These are phyloP conservation scores for Phytophthora aleatoria DNA, from an alignment of 352 stramenopile species.

Conservation along the genomic window DNA sequence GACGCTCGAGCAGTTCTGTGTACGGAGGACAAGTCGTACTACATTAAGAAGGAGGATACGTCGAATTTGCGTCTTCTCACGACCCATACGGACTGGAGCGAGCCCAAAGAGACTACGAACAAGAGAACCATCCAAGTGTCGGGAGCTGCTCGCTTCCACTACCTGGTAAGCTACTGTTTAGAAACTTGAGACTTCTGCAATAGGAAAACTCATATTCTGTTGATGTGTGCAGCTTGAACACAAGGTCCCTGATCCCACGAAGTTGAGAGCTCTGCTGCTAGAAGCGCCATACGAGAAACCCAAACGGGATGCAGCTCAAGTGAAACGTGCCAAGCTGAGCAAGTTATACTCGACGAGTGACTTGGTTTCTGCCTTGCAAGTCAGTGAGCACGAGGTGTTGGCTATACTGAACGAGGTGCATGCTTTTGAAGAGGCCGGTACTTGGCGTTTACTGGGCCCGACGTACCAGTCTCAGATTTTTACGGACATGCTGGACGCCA, in stretches of 20 bases:
- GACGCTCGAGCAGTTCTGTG: conserved; percentile 72
- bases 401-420: conserved; percentile 63
- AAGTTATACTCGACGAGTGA: conserved; percentile 67
- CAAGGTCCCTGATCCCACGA: conserved; percentile 58
- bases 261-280: conserved; percentile 67
- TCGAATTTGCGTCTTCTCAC: conserved; percentile 82
- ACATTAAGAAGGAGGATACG: conserved; percentile 80
- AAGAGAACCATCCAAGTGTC: conserved; percentile 50
- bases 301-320: conserved; percentile 12
- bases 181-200: background rate
- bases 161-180: conserved; percentile 42
- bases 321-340: conserved; percentile 56
- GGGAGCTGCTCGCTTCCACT: conserved; percentile 69
- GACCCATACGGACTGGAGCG: conserved; percentile 56
- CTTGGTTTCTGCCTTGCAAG: conserved; percentile 63
- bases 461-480: conserved; percentile 69
- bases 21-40: conserved; percentile 71
- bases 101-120: conserved; percentile 22
- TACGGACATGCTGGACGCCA: conserved; percentile 68
- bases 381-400: conserved; percentile 68
- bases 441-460: conserved; percentile 65
- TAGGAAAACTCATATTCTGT: background rate
- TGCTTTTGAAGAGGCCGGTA: conserved; percentile 75
- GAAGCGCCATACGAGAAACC: conserved; percentile 63
- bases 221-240: conserved; percentile 53